Evolutionary conservation across 495 filamentous ascomycete species (phyloP), one percentile per base, ranked within the genome.

Genomic region (Neurospora sp.): DNA sequence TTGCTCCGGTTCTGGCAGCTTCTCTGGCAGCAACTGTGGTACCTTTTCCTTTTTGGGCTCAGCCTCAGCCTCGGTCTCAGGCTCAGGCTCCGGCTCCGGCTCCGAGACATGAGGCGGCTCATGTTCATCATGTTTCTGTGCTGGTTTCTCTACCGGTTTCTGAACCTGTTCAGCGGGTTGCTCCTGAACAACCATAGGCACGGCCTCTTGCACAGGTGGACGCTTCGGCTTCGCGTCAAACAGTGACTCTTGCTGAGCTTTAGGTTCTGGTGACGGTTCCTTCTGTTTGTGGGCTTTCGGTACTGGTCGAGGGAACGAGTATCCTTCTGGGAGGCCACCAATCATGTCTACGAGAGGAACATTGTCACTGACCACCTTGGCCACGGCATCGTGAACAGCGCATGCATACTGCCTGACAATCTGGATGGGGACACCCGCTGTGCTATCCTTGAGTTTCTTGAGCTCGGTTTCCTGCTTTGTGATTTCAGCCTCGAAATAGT

Each of bases 401-500:
- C 71, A 72, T 4, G 80, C 79, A 68, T 83, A 84, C 10, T 79
- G 79, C 37, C 72, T 69, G 38, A 76, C 72, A 22, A 80, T 77
- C 18, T 48, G 59, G 7, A 76, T 73, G n/a, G 79, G 78, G 1
- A 72, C 73, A 37, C 65, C 74, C 9, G 75, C 71, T 18, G 78
- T 75, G 5, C 76, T 73, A 18, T 76, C 77, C 70, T 82, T 76
- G 20, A 85, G 71, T 48, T 82, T 79, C 68, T 79, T 78, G 35
- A 88, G 74, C 37, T 87, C 80, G 1, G 74, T 74, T 40, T 86
- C 81, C 1, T 79, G 73, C 68, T 86, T 82, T 9, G 75, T 74
- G 70, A 87, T 86, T 71, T 85, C 77, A 3, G 79, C 73, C 68
- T 85, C 82, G 53, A 88, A 85, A 40, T 85, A 84, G 27, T 84